A percentile compares a stretch with the other conserved stretches of the same genome.
These are phyloP conservation scores for Aphanomyces astaci DNA, from an alignment of 352 stramenopile genomes.

Conservation along the genomic window DNA sequence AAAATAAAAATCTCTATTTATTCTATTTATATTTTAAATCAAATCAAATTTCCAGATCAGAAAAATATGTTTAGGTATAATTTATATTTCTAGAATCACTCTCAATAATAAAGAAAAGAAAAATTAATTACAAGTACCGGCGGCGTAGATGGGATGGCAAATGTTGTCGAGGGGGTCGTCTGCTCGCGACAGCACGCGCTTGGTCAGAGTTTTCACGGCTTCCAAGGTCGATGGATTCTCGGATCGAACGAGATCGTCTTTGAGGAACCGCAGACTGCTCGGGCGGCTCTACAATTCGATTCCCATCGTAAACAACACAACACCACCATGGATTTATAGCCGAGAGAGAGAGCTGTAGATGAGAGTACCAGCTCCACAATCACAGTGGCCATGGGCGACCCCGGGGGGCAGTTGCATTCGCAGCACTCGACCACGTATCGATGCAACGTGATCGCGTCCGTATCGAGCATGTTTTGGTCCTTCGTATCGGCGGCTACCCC, in stretches of 20 bases:
- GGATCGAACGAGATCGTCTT: constrained; percentile 3
- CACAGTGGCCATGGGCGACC: not conserved
- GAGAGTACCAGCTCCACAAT: constrained; percentile 8
- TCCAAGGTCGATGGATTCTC: not conserved
- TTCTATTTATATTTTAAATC: too few relatives aligned
- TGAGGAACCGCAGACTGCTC: constrained; percentile 31
- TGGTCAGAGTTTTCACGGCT: constrained; percentile 3
- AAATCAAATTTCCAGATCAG: not conserved
- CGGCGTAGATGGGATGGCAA: constrained; percentile 19
- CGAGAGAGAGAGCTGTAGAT: not conserved
- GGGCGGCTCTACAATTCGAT: constrained; percentile 8
- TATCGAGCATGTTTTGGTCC: constrained; percentile 71
- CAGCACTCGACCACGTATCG: constrained; percentile 62
- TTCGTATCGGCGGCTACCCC: constrained; percentile 31
- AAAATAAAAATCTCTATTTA: too few relatives aligned
- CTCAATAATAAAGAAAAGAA: too few relatives aligned
- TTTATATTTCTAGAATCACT: too few relatives aligned
- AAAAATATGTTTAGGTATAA: too few relatives aligned
- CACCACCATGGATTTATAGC: not conserved
- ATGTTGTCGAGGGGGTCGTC: constrained; percentile 23
- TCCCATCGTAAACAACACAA: not conserved
- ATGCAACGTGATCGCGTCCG: constrained; percentile 69
- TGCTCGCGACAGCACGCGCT: constrained; percentile 10
- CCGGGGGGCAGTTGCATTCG: constrained; percentile 31
- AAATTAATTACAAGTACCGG: not conserved